Base-by-base conservation (phyloP, 768 basidiomycete genomes). In the Mycena albidolilacea region DNA sequence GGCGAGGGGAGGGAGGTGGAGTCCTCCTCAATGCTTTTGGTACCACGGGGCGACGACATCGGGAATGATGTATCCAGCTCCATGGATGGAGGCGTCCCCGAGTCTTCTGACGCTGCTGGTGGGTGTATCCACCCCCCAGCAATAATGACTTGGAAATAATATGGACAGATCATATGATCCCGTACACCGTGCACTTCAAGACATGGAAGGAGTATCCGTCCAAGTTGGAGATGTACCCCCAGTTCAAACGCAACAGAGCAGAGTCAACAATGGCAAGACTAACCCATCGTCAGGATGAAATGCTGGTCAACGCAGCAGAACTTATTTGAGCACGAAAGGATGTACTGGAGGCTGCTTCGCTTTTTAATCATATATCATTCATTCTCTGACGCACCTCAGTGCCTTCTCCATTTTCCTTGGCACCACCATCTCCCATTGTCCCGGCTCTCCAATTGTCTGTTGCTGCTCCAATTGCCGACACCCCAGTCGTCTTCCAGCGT, bases 291-390 rank as follows among this genome's bases (percentile, higher is more conserved):
- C 77, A 98, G 93, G 97, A 98, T 79, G 97, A 99, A 88, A 99
- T 99, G 97, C 97, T 95, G 7, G 94, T 98, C 72, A 98, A 99
- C 82, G 97, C 97, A 70, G 97, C 97, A 58, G 97, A 99, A 82
- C 91, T 98, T 72, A 97, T 98, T 79, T 98, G 50, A 70, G 68
- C 63, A 46, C 41, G 38, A 55, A 89, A 88, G 64, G 67, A 23
- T 37, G 58, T 67, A 60, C 54, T 46, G n/a, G 38, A 52, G 76
- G 55, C 19, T 55, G 52, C 60, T 79, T 23, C 23, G 23, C 23
- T 23, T 23, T 65, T 77, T 72, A 59, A 74, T 41, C 54, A 41
- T 71, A 67, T 76, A 61, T 55, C 50, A 30, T 58, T 60, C 59
- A 52, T 48, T 54, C 70, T 23, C 23, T 23, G 2, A n/a, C n/a